phyloP scores from a whole-genome alignment of 768 basidiomycete genomes.

The Auriscalpium vulgare region DNA sequence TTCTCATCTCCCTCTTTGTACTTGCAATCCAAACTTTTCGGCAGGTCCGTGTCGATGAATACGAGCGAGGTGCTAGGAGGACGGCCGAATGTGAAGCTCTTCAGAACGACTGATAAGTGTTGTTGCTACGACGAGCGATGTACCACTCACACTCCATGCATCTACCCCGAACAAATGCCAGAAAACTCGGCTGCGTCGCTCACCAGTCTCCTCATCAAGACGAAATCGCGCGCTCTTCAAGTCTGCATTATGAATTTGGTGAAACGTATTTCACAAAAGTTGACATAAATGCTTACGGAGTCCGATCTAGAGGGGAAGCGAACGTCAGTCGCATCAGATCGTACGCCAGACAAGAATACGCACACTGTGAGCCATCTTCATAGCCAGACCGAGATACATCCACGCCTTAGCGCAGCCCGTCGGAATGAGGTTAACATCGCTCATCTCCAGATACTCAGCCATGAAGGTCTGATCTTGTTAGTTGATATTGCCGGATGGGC shows the following conservation, averaged over 20 bases:
- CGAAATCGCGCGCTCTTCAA: constrained; percentile 55
- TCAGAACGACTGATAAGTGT: background rate
- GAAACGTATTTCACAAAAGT: background rate
- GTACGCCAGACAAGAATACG: constrained; percentile 2
- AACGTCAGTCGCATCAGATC: background rate
- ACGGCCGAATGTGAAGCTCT: constrained; percentile 22
- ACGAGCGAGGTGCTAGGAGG: constrained; percentile 17
- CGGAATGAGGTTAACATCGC: constrained; percentile 37
- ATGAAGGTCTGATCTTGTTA: constrained; percentile 28
- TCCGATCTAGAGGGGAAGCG: constrained; percentile 32
- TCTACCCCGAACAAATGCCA: constrained; percentile 65
- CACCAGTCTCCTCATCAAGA: constrained; percentile 34
- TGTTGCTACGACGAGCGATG: no score
- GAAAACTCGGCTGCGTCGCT: constrained; percentile 49
- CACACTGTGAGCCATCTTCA: constrained; percentile 54
- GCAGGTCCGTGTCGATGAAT: constrained; percentile 21
- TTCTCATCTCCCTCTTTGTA: constrained; percentile 4
- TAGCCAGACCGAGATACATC: constrained; percentile 50
- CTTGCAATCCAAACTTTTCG: background rate
- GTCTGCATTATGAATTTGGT: constrained; percentile 29
- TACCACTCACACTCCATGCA: constrained; percentile 42
- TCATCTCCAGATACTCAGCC: constrained; percentile 45
- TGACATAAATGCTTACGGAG: constrained; percentile 34
- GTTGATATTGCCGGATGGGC: constrained; percentile 15
- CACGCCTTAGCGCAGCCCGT: constrained; percentile 42